phyloP scores from a whole-genome alignment of 495 filamentous ascomycete genomes.

The Talaromyces wortmannii region DNA sequence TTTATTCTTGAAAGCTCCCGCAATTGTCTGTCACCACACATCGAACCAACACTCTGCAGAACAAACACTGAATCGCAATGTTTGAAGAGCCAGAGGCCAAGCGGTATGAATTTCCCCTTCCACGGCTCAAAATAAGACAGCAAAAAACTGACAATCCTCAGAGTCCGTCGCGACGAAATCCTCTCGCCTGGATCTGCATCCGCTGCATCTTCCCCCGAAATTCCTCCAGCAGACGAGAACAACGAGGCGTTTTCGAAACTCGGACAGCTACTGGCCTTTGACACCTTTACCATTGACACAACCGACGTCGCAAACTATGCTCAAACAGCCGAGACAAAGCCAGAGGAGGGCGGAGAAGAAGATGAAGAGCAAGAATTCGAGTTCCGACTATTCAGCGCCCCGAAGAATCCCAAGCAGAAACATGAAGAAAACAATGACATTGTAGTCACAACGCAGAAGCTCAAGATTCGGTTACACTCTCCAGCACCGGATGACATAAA shows the following conservation, averaged over 20 bases:
- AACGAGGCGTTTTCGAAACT: constrained; percentile 31
- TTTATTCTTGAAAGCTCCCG: not conserved
- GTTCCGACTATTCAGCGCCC: constrained; percentile 38
- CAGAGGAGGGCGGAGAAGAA: constrained; percentile 9
- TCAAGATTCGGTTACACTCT: constrained; percentile 35
- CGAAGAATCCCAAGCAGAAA: constrained; percentile 6
- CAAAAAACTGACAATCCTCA: constrained; percentile 10
- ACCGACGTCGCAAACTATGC: no score
- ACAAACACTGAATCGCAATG: constrained; percentile 12
- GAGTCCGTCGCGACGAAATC: constrained; percentile 37
- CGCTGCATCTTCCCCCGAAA: constrained; percentile 25
- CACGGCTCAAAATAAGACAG: no score
- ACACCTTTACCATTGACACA: constrained; percentile 9
- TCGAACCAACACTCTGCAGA: not conserved
- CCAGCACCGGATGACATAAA: constrained; percentile 23
- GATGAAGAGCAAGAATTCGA: constrained; percentile 42
- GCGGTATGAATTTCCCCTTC: constrained; percentile 19
- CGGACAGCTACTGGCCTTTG: constrained; percentile 32
- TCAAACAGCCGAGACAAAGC: constrained; percentile 3
- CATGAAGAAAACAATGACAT: not conserved
- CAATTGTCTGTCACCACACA: not conserved
- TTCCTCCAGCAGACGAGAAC: constrained; percentile 10
- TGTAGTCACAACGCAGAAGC: constrained; percentile 21
- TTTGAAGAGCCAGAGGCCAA: constrained; percentile 36
- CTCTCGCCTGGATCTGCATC: constrained; percentile 22